Evolutionary conservation across 176 grass and related monocot species (phyloP).

Genomic region (Oryza nivara): DNA sequence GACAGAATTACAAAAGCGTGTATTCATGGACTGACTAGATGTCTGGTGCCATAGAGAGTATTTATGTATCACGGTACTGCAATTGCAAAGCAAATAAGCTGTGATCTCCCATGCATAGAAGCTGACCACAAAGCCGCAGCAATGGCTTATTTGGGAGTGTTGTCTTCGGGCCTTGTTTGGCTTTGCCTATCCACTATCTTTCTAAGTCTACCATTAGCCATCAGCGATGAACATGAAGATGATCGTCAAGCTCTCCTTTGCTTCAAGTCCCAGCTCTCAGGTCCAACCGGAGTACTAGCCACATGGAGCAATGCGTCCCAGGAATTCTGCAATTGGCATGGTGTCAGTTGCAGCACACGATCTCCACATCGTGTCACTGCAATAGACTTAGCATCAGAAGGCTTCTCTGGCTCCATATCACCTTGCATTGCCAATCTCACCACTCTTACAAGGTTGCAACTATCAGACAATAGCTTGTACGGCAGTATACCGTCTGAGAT

Average conservation of each 20-base stretch:
- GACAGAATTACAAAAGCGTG: too few species aligned
- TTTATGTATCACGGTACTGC: too few species aligned
- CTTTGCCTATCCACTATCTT: too few species aligned
- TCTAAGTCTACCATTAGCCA: too few species aligned
- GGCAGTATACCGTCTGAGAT: slow-evolving; percentile 47
- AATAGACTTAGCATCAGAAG: slow-evolving; percentile 22
- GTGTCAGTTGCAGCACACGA: slow-evolving; percentile 16
- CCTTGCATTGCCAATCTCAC: slow-evolving; percentile 42
- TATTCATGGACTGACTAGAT: too few species aligned
- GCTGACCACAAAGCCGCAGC: too few species aligned
- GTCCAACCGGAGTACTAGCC: neutral
- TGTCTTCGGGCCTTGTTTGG: too few species aligned
- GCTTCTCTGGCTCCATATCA: slow-evolving; percentile 38
- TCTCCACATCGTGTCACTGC: neutral
- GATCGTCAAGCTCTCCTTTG: neutral
- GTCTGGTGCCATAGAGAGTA: too few species aligned
- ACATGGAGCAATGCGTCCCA: slow-evolving; percentile 1
- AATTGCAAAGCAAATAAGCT: too few species aligned
- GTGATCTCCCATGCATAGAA: too few species aligned
- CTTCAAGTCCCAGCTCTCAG: slow-evolving; percentile 30
- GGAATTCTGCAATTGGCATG: slow-evolving; percentile 30
- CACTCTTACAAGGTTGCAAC: slow-evolving; percentile 29
- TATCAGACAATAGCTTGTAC: slow-evolving; percentile 34
- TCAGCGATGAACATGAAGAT: neutral
- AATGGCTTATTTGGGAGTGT: too few species aligned